phyloP scores from a whole-genome alignment of 1,284 basidiomycete genomes.

The Mycocalia duriaeana region DNA sequence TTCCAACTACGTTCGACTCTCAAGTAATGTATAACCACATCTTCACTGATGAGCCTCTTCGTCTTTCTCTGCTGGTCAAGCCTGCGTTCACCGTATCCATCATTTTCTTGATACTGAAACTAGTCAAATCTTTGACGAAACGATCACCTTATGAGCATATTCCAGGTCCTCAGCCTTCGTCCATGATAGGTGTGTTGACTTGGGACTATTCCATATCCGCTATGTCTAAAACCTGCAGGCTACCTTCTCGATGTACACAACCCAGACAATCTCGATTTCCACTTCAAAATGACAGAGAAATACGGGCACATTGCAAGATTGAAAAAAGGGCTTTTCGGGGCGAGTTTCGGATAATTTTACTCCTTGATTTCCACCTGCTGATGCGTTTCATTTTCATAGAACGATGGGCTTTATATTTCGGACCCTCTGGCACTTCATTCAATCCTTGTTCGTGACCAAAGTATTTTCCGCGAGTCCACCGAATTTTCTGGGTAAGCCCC shows the following conservation, averaged over 20 bases:
- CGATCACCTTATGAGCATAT: background rate
- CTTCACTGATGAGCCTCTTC: no score
- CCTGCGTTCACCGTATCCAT: no score
- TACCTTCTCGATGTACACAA: background rate
- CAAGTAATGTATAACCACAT: no score
- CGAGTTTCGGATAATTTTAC: constrained; percentile 5
- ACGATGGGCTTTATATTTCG: constrained; percentile 19
- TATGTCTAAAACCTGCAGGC: background rate
- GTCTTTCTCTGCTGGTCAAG: no score
- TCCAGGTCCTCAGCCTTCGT: background rate
- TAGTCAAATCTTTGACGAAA: no score
- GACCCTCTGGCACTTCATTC: constrained; percentile 21
- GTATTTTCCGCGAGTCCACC: constrained; percentile 13
- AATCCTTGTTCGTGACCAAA: constrained; percentile 19
- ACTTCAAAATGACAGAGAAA: constrained; percentile 19
- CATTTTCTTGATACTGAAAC: no score
- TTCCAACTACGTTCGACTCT: no score
- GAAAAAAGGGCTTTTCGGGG: constrained; percentile 16
- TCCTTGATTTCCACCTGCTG: background rate
- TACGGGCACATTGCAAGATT: constrained; percentile 21
- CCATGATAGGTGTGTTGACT: background rate
- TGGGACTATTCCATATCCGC: background rate
- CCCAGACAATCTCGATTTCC: constrained; percentile 7
- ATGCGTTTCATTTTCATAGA: no score
- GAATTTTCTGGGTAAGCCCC: background rate